Evolutionary conservation across 768 basidiomycete genomes (phyloP).

Genomic region (Leucocoprinus leucothites): DNA sequence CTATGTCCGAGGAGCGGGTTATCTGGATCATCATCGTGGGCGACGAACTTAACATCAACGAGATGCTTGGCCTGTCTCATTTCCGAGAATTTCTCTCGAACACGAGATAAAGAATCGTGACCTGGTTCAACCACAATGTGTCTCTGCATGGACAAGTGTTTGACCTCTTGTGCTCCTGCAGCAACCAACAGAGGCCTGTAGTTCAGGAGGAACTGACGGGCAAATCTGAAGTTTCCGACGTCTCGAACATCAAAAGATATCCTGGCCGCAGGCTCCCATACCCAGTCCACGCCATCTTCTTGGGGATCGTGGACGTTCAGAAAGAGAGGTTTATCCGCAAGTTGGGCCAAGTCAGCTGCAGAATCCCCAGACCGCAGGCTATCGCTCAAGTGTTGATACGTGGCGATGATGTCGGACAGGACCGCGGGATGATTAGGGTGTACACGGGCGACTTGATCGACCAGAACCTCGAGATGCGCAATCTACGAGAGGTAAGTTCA

Average conservation of each 20-base stretch:
- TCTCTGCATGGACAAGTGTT: neutral
- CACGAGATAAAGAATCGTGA: neutral
- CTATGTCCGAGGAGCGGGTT: slow-evolving; percentile 10
- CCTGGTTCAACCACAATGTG: neutral
- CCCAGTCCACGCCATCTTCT: slow-evolving; percentile 2
- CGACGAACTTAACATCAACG: slow-evolving; percentile 10
- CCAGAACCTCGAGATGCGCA: slow-evolving; percentile 2
- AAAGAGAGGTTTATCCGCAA: slow-evolving; percentile 8
- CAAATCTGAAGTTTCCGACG: slow-evolving; percentile 6
- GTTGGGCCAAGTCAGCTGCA: neutral
- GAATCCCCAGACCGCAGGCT: neutral
- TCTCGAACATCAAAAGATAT: slow-evolving; percentile 13
- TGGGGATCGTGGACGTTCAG: slow-evolving; percentile 12
- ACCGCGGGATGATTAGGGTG: neutral
- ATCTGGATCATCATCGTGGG: neutral
- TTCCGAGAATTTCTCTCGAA: slow-evolving; percentile 7
- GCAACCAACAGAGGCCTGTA: slow-evolving; percentile 5
- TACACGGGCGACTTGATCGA: neutral
- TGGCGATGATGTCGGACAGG: slow-evolving; percentile 2
- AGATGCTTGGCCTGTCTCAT: slow-evolving; percentile 5
- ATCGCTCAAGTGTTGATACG: slow-evolving; percentile 4
- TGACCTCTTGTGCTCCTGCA: slow-evolving; percentile 13
- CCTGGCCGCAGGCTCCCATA: slow-evolving; percentile 3
- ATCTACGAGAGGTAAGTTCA: slow-evolving; percentile 1
- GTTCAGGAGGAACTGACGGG: slow-evolving; percentile 7